Percentiles rank a stretch among this genome's conserved stretches.
phyloP scores from a whole-genome alignment of 2,329 filamentous ascomycete species.

The Fusarium papillatum region DNA sequence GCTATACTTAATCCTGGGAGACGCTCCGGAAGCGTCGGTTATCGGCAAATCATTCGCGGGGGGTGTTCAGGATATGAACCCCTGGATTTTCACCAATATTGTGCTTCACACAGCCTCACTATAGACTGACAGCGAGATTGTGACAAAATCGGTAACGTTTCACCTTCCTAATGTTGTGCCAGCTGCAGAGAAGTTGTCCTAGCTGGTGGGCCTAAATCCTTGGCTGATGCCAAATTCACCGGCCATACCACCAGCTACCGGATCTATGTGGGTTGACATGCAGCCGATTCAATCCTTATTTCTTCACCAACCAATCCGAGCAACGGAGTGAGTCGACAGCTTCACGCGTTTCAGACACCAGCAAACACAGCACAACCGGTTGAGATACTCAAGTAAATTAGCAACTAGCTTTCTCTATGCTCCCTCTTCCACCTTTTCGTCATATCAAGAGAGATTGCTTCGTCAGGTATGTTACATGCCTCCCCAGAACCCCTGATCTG shows the following conservation, averaged over 20 bases:
- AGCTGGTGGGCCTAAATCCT: background rate
- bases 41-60: background rate
- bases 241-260: background rate
- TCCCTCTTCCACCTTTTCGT: conserved; percentile 18
- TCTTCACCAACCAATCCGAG: background rate
- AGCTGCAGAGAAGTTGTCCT: background rate
- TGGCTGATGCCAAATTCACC: background rate
- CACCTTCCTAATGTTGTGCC: background rate
- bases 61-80: background rate
- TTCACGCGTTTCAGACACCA: background rate
- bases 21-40: background rate
- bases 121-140: background rate
- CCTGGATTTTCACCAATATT: background rate
- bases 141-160: background rate
- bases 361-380: background rate
- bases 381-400: conserved; percentile 23
- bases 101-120: background rate
- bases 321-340: background rate
- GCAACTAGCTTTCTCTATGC: conserved; percentile 20
- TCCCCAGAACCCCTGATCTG: conserved; percentile 5
- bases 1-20: background rate
- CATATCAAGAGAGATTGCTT: conserved; percentile 29
- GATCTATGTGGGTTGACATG: background rate
- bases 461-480: conserved; percentile 24
- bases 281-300: background rate